Conservation (phyloP, 768 basidiomycete genomes). For the Macrolepiota dolichaula region DNA sequence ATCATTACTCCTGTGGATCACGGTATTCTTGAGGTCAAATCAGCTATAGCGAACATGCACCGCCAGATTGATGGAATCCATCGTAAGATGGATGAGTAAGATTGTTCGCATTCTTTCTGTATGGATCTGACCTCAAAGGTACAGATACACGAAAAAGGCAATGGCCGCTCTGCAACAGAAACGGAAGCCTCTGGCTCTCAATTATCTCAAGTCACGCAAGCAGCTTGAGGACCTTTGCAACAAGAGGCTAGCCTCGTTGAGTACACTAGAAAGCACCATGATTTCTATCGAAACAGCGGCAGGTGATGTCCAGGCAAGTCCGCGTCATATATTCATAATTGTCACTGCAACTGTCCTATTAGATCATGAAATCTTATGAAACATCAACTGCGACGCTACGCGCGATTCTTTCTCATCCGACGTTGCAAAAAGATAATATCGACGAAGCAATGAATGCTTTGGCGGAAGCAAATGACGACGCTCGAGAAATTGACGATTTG, state of each 20-base stretch:
- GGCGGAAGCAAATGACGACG: slow-evolving; percentile 78
- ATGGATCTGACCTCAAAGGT: background rate
- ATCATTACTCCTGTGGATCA: slow-evolving; percentile 75
- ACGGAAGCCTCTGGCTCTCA: slow-evolving; percentile 71
- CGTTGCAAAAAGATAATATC: slow-evolving; percentile 71
- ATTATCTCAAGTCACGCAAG: slow-evolving; percentile 78
- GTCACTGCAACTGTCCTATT: background rate
- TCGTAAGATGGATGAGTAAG: slow-evolving; percentile 69
- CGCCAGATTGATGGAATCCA: slow-evolving; percentile 70
- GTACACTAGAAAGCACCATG: slow-evolving; percentile 73
- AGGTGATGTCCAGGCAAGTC: slow-evolving; percentile 76
- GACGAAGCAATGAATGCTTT: slow-evolving; percentile 88
- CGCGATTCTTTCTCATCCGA: slow-evolving; percentile 75
- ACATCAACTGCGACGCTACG: slow-evolving; percentile 77
- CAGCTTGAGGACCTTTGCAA: slow-evolving; percentile 72
- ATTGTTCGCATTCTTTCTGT: slow-evolving; percentile 1
- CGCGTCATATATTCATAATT: background rate
- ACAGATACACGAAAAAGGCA: slow-evolving; percentile 67
- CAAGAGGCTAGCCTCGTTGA: slow-evolving; percentile 72
- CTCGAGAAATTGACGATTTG: slow-evolving; percentile 77
- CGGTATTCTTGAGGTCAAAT: slow-evolving; percentile 79
- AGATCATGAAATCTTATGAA: slow-evolving; percentile 88
- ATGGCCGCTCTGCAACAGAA: slow-evolving; percentile 61
- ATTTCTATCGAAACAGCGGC: slow-evolving; percentile 86
- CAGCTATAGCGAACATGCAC: slow-evolving; percentile 63